phyloP scores from a whole-genome alignment of 257 asterid species.

The Cynanchum wilfordii region DNA sequence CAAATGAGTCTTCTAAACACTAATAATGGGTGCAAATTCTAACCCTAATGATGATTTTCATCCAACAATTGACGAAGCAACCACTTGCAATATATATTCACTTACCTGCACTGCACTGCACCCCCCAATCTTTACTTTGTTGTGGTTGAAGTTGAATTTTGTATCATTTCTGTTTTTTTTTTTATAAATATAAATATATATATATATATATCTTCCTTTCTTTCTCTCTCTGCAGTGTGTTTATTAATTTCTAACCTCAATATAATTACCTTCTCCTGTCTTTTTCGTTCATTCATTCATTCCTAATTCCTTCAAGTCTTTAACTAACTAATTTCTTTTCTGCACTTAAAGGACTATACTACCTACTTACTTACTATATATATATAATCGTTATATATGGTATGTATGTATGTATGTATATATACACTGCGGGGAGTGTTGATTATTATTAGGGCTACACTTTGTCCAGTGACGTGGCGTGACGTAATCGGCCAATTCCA shows the following conservation, averaged over 20 bases:
- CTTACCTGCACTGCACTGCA: constrained; percentile 17
- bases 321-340: constrained; percentile 1
- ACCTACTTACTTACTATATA: too few species aligned
- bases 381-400: too few species aligned
- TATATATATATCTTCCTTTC: too few species aligned
- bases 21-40: constrained; percentile 37
- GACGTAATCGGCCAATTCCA: not conserved
- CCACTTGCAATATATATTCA: constrained; percentile 35
- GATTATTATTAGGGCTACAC: too few species aligned
- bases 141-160: constrained; percentile 8
- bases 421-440: too few species aligned
- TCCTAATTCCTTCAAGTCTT: not conserved
- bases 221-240: too few species aligned
- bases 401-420: too few species aligned
- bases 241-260: not conserved
- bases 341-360: not conserved
- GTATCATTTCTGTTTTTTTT: constrained; percentile 5
- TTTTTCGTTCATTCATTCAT: not conserved
- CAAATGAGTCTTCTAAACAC: constrained; percentile 29
- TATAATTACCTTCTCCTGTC: not conserved
- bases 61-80: constrained; percentile 61
- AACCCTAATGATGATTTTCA: constrained; percentile 37
- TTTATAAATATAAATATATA: too few species aligned
- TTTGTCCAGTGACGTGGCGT: not conserved
- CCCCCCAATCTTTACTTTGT: not conserved